A percentile compares a stretch with the other conserved stretches of the same genome.
Evolutionary conservation across 2,329 filamentous ascomycete species (phyloP).

Genomic region (Colletotrichum navitas): DNA sequence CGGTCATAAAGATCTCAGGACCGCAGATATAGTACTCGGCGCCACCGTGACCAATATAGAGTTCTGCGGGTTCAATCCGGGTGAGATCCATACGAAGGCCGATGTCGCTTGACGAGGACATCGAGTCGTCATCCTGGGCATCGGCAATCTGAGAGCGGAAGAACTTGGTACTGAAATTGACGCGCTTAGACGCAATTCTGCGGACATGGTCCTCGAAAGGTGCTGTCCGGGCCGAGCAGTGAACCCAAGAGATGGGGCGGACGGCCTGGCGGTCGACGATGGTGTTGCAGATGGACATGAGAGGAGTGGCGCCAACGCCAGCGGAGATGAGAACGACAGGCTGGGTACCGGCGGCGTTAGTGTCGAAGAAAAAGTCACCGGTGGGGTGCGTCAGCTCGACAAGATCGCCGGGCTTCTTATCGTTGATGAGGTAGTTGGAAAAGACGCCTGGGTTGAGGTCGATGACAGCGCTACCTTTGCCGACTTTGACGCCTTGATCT

Average conservation of each 20-base stretch:
- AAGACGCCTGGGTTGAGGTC: conserved; percentile 72
- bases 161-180: conserved; percentile 56
- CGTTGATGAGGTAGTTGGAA: conserved; percentile 77
- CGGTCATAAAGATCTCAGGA: conserved; percentile 66
- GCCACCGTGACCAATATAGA: conserved; percentile 59
- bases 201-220: conserved; percentile 68
- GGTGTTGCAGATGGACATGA: conserved; percentile 71
- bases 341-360: conserved; percentile 51
- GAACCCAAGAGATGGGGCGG: conserved; percentile 69
- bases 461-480: conserved; percentile 57
- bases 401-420: conserved; percentile 70
- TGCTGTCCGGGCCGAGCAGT: conserved; percentile 62
- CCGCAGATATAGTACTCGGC: conserved; percentile 69
- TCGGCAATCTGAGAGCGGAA: conserved; percentile 64
- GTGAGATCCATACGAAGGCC: conserved; percentile 60
- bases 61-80: conserved; percentile 57
- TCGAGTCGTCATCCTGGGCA: conserved; percentile 55
- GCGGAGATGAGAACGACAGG: conserved; percentile 73
- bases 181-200: conserved; percentile 55
- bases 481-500: conserved; percentile 62
- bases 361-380: conserved; percentile 71
- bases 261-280: conserved; percentile 58
- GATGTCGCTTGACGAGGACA: conserved; percentile 59
- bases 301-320: conserved; percentile 70
- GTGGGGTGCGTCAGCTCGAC: conserved; percentile 76